phyloP scores from a whole-genome alignment of 2,329 filamentous ascomycete species.

The Zymoseptoria passerinii region DNA sequence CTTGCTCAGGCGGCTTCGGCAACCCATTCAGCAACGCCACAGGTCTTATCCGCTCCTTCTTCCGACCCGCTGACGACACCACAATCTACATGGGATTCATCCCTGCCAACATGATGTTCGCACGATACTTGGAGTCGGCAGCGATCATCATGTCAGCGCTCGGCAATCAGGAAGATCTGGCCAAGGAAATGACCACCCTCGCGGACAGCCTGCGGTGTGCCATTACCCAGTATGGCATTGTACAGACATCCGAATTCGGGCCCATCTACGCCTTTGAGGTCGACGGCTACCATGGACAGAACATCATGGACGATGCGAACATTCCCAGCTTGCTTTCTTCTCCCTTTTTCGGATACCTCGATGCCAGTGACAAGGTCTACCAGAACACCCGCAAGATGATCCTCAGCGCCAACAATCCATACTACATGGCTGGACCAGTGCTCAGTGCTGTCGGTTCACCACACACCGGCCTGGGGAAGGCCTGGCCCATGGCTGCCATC shows the following conservation, averaged over 20 bases:
- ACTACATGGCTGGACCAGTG: conserved; percentile 43
- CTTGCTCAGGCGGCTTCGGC: conserved; percentile 36
- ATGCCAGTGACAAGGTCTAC: conserved; percentile 35
- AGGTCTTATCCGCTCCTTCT: conserved; percentile 42
- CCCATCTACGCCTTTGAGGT: conserved; percentile 43
- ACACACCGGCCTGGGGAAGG: conserved; percentile 39
- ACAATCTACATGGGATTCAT: conserved; percentile 45
- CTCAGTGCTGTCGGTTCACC: conserved; percentile 43
- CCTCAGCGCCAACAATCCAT: conserved; percentile 41
- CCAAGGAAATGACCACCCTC: conserved; percentile 49
- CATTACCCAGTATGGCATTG: conserved; percentile 39
- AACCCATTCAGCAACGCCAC: conserved; percentile 43
- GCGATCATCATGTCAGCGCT: conserved; percentile 47
- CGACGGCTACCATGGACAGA: conserved; percentile 34
- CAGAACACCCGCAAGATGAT: conserved; percentile 39
- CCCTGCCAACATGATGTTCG: conserved; percentile 62
- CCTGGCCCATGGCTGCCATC: conserved; percentile 47
- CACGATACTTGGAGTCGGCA: conserved; percentile 50
- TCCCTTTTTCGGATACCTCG: conserved; percentile 53
- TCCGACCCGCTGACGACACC: conserved; percentile 43
- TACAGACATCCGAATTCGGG: conserved; percentile 31
- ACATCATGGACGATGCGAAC: conserved; percentile 58
- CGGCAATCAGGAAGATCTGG: conserved; percentile 41
- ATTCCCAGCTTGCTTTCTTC: conserved; percentile 59
- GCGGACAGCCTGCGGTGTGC: conserved; percentile 38